Evolutionary conservation across 2,329 filamentous ascomycete genomes (phyloP).

Genomic region (Fusarium sp.): DNA sequence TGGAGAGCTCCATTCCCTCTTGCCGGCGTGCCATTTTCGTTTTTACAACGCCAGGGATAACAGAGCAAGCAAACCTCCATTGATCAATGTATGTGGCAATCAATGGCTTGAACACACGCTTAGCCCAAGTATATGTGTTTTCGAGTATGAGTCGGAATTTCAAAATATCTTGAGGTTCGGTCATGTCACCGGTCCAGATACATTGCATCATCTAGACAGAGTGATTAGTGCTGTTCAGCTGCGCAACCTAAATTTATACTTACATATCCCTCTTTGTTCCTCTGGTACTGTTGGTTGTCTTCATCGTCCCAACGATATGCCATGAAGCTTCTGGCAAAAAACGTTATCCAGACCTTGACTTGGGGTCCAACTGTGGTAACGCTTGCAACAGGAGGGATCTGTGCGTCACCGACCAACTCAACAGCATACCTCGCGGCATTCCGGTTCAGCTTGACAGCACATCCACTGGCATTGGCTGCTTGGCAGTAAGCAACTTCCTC

Average conservation of each 20-base stretch:
- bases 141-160: slow-evolving; percentile 35
- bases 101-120: not conserved
- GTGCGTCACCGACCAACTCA: not conserved
- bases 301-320: not conserved
- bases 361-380: slow-evolving; percentile 28
- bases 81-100: not conserved
- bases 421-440: slow-evolving; percentile 5
- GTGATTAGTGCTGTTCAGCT: fast-evolving
- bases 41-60: fast-evolving
- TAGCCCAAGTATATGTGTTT: slow-evolving; percentile 43
- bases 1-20: not conserved
- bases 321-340: not conserved
- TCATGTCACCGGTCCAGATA: slow-evolving; percentile 33
- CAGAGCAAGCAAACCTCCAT: not conserved
- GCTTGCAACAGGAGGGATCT: slow-evolving; percentile 26
- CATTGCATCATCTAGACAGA: not conserved
- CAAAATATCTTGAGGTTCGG: not conserved
- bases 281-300: not conserved
- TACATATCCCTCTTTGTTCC: not conserved
- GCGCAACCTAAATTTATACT: fast-evolving
- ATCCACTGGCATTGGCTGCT: slow-evolving; percentile 28
- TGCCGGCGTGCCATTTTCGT: not conserved
- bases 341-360: slow-evolving; percentile 38
- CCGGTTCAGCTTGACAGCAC: slow-evolving; percentile 29
- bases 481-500: slow-evolving; percentile 11